Evolutionary conservation across 768 basidiomycete species (phyloP), one percentile per base, ranked within the genome.

Genomic region (Mycena metata): DNA sequence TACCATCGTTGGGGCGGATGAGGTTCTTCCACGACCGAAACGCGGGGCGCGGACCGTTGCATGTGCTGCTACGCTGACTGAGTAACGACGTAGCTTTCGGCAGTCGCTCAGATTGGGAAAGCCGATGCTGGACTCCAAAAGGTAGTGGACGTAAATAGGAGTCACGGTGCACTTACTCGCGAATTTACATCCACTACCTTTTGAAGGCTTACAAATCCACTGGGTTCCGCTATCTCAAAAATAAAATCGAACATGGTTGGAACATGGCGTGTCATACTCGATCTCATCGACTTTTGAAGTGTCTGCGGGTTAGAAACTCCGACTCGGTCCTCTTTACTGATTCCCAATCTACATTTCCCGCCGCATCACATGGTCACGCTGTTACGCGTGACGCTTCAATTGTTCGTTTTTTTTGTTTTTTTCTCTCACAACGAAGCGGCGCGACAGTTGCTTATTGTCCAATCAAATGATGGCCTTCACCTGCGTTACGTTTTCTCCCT

Each of bases 1-100:
- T 36, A 23, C 54, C 51, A 19, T 52, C 51, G 15, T 9, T 52
- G 51, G 51, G 26, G 10, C 26, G 30, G 17, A 55, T 12, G 54
- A 55, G 11, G 9, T 36, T 6, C 35, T 54, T 7, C 51, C 51
- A 9, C 51, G 3, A 3, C 51, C 51, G 2, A 55, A 55, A 15
- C 36, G 36, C 54, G 54, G 36, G 36, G 54, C 54, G 36, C 54
- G 36, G n/a, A 19, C 36, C 36, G 54, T 55, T 17, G 54, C 54
- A 21, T n/a, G 21, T 6, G 51, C 51, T 15, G 17, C 16, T 16
- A 36, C 16, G 6, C 17, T 17, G 1, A 7, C 51, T 4, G 51
- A 54, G 51, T 36, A 36, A 26, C 23, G 51, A 19, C 54, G 54
- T 9, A 55, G 54, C 35, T 55, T 39, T 23, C 54, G 54, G 0